Evolutionary conservation across 371 early-diverging fungal species (phyloP), one percentile per base, ranked within the genome.

Genomic region (Chytridium lagenaria): DNA sequence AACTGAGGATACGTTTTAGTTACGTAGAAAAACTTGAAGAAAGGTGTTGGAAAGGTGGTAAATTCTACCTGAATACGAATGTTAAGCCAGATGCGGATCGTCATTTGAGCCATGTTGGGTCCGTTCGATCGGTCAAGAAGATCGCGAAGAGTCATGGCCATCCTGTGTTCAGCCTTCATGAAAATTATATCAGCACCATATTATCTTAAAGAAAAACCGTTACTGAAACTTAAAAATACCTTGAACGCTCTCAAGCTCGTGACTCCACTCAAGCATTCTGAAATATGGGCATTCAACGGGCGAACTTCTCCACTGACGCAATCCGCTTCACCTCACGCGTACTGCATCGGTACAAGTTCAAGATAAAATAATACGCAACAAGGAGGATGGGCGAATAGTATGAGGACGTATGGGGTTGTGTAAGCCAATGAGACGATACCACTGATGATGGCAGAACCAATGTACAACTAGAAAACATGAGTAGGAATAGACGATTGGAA

Each of bases 1-100:
- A 90, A 77, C 31, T 76, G 76, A n/a, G 81, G 44, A 7, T 12
- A 19, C 7, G 34, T 91, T 80, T 78, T 97, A 92, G 36, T 95
- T 85, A 40, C 96, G 89, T n/a, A 94, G 84, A 49, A 40, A 34
- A 38, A 80, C n/a, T n/a, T 69, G 78, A 76, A 80, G 28, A 72
- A 19, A 39, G 71, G 75, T 1, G 69, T 71, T 2, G 67, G 50
- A 36, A 68, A 72, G n/a, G n/a, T n/a, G n/a, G 34, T 73, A 31
- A 64, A 75, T 70, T 67, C 70, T 44, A 61, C 37, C 67, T 19
- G 15, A 74, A 72, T 1, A 64, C 50, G 3, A 22, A 22, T 49
- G 10, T 49, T 22, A 15, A 49, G 22, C 49, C 49, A 49, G 22
- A 49, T 49, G 49, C 15, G 10, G 49, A 49, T 22, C 22, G 49